phyloP scores from a whole-genome alignment of 2,329 filamentous ascomycete species.

The Cladobotryum protrusum region DNA sequence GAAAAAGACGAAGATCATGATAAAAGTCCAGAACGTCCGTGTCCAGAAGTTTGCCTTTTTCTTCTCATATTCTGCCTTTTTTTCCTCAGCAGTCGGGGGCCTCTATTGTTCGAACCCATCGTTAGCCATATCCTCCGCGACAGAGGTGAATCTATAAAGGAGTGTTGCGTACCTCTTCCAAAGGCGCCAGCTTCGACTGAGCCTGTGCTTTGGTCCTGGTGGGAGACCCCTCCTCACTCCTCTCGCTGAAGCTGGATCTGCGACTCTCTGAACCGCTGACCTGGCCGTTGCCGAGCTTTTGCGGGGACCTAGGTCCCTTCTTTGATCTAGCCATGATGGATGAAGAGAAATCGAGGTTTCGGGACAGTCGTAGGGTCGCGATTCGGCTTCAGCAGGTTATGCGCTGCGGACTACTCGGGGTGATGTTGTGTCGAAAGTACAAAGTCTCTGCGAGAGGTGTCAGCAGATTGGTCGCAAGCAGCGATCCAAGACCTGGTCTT shows the following conservation, averaged over 20 bases:
- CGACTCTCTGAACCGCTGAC: slow-evolving; percentile 43
- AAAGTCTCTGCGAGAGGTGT: not conserved
- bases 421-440: slow-evolving; percentile 1
- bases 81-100: slow-evolving; percentile 34
- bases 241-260: slow-evolving; percentile 66
- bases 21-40: slow-evolving; percentile 92
- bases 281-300: slow-evolving; percentile 42
- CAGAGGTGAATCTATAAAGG: not conserved
- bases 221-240: slow-evolving; percentile 48
- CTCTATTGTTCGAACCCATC: slow-evolving; percentile 29
- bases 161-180: slow-evolving; percentile 28
- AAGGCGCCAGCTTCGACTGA: slow-evolving; percentile 26
- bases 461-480: too few species aligned
- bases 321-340: slow-evolving; percentile 31
- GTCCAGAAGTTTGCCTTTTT: slow-evolving; percentile 98
- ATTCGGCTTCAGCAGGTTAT: not conserved
- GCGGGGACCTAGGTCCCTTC: slow-evolving; percentile 51
- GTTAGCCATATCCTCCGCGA: not conserved
- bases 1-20: slow-evolving; percentile 96
- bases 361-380: not conserved
- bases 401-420: slow-evolving; percentile 8
- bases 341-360: too few species aligned
- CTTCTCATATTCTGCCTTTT: slow-evolving; percentile 77
- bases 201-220: slow-evolving; percentile 22
- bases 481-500: too few species aligned